These are phyloP conservation scores for Anastatica hierochuntica DNA, from an alignment of 345 rosid species.

Conservation along the genomic window DNA sequence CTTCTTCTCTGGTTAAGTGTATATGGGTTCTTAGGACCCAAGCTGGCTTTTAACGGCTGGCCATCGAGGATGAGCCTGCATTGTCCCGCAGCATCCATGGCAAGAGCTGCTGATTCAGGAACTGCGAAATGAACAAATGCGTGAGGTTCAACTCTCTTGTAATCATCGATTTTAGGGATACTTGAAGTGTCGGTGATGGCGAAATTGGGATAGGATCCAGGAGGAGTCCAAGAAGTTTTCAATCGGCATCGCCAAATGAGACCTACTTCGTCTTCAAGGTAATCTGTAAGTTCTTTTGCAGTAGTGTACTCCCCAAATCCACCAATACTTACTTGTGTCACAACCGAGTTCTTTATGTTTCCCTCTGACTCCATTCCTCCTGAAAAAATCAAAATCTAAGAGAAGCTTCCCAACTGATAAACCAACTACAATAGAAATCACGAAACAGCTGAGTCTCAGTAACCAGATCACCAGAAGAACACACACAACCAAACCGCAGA, in stretches of 20 bases:
- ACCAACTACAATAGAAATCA: neutral
- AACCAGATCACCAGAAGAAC: no score
- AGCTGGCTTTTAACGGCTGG: slow-evolving; percentile 47
- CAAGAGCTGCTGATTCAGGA: slow-evolving; percentile 33
- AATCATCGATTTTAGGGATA: slow-evolving; percentile 29
- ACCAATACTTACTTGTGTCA: slow-evolving; percentile 70
- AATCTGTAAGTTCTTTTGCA: slow-evolving; percentile 49
- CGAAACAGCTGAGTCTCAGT: no score
- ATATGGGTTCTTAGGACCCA: slow-evolving; percentile 67
- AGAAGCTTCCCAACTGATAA: neutral
- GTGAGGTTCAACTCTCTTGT: slow-evolving; percentile 62
- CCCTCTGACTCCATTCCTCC: slow-evolving; percentile 34
- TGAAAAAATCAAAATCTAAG: neutral
- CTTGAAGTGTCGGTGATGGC: slow-evolving; percentile 21
- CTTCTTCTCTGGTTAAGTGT: slow-evolving; percentile 58
- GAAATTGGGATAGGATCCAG: slow-evolving; percentile 63
- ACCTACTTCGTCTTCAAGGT: slow-evolving; percentile 50
- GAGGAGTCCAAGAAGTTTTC: slow-evolving; percentile 87
- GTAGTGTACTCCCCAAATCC: slow-evolving; percentile 51
- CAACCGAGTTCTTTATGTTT: slow-evolving; percentile 33
- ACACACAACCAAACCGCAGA: no score
- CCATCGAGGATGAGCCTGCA: slow-evolving; percentile 34
- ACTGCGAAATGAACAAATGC: slow-evolving; percentile 81
- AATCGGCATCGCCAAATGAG: slow-evolving; percentile 65
- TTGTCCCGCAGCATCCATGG: slow-evolving; percentile 42